Evolutionary conservation across 1,284 basidiomycete genomes (phyloP), one percentile per base, ranked within the genome.

Genomic region (Xerocomus amazonicus): DNA sequence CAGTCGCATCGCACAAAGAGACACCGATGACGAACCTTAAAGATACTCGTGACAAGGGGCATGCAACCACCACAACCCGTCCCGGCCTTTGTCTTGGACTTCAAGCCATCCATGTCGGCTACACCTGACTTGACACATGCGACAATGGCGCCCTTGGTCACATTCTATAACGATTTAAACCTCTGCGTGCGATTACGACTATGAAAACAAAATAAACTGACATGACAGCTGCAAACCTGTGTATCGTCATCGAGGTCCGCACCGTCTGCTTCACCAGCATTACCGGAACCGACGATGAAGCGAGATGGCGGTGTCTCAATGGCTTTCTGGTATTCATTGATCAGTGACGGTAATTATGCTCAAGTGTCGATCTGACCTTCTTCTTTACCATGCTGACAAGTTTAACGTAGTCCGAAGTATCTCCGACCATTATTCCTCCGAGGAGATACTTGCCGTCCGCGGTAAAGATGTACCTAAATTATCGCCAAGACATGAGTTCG

Each of bases 381-480:
- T 88, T 88, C 72, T 84, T 87, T 39, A 86, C 81, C 29, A 90
- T 72, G 5, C 81, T 73, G 10, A 89, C 77, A 6, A 90, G 73
- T 67, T 87, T 89, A 55, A 82, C 77, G 57, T 80, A 90, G 62
- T 88, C 84, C 39, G 73, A 75, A 28, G 81, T 80, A 59, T 90
- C 87, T 2, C 87, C 87, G 13, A 90, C 80, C 86, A 90, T 88
- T 79, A 89, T 89, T 2, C 87, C 87, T 8, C 87, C 87, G 6
- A 91, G 67, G 4, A 91, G 70, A 56, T 86, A 78, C 63, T 83
- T 83, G 16, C 87, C 87, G 61, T 90, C 84, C 9, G 75, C 75
- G n/a, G 78, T 84, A 63, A 90, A 90, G 47, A 90, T 80, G 60
- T 87, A 80, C 53, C 72, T 74, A 45, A 3, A 31, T 10, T 28